These are phyloP conservation scores for Calamus simplicifolius DNA, from an alignment of 176 grass and related monocot genomes.

Conservation along the genomic window DNA sequence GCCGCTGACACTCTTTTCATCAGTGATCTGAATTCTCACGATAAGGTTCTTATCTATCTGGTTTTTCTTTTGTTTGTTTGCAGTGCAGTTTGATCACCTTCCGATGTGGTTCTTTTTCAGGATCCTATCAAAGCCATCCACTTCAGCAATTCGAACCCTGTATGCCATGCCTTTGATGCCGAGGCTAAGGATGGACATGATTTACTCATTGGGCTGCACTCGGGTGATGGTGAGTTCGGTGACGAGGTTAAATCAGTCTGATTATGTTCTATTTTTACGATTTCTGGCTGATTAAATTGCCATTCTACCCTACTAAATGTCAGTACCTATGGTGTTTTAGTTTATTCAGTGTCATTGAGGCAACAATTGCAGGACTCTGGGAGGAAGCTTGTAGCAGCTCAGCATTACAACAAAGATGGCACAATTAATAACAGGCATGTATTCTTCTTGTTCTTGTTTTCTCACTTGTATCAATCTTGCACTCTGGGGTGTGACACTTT, in stretches of 20 bases:
- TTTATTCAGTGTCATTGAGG: slow-evolving; percentile 91
- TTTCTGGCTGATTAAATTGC: slow-evolving; percentile 1
- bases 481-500: too few relatives aligned
- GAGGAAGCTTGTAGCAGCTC: slow-evolving; percentile 63
- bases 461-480: too few relatives aligned
- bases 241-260: neutral
- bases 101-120: slow-evolving; percentile 23
- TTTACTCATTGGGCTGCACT: slow-evolving; percentile 65
- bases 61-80: slow-evolving; percentile 14
- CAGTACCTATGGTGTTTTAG: slow-evolving; percentile 28
- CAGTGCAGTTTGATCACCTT: slow-evolving; percentile 5
- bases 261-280: neutral
- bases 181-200: slow-evolving; percentile 90
- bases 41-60: slow-evolving; percentile 48
- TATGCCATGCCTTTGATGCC: slow-evolving; percentile 90
- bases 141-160: slow-evolving; percentile 70
- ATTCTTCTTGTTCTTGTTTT: slow-evolving; percentile 7
- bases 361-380: slow-evolving; percentile 93
- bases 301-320: neutral
- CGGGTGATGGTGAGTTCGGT: slow-evolving; percentile 61
- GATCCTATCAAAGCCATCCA: slow-evolving; percentile 84
- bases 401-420: slow-evolving; percentile 96
- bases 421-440: slow-evolving; percentile 70
- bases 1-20: slow-evolving; percentile 65
- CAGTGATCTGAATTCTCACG: slow-evolving; percentile 85